phyloP scores from a whole-genome alignment of 495 filamentous ascomycete species.

The Penicillium egyptiacum region DNA sequence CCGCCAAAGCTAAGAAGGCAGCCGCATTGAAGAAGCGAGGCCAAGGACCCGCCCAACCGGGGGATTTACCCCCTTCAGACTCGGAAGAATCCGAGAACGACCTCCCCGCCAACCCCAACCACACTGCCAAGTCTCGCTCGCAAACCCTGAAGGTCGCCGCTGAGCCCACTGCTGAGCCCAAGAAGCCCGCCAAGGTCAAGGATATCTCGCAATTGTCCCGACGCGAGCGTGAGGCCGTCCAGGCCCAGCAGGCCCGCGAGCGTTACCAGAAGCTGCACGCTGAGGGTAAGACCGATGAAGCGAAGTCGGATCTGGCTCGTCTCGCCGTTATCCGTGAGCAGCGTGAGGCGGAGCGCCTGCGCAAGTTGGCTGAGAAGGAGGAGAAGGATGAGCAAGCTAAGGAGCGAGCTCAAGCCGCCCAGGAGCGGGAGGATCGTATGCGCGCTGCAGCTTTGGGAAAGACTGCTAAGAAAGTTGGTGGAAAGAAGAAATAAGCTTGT shows the following conservation, averaged over 20 bases:
- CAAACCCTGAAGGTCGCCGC: constrained; percentile 55
- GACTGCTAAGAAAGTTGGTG: constrained; percentile 33
- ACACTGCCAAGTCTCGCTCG: constrained; percentile 67
- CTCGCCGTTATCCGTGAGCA: constrained; percentile 78
- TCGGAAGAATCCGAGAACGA: constrained; percentile 60
- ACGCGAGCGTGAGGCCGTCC: constrained; percentile 83
- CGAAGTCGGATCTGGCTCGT: constrained; percentile 85
- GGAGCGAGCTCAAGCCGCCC: constrained; percentile 35
- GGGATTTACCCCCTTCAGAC: constrained; percentile 76
- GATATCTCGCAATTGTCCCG: constrained; percentile 62
- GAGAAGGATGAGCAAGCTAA: constrained; percentile 64
- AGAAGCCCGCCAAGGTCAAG: constrained; percentile 36
- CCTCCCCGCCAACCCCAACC: constrained; percentile 87
- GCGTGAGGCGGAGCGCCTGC: constrained; percentile 77
- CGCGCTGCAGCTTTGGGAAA: constrained; percentile 34
- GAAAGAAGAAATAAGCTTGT: constrained; percentile 39
- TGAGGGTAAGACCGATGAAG: constrained; percentile 96
- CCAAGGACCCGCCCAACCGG: constrained; percentile 64
- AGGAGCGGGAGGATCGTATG: constrained; percentile 40
- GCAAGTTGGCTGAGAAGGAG: constrained; percentile 79
- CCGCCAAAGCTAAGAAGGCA: constrained; percentile 88
- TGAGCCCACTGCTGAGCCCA: constrained; percentile 24
- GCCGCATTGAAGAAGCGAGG: constrained; percentile 76
- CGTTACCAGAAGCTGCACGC: constrained; percentile 91
- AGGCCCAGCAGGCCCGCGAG: constrained; percentile 86